These are phyloP conservation scores for Pelargonium cotyledonis DNA, from an alignment of 441 rosid genomes.

Conservation along the genomic window DNA sequence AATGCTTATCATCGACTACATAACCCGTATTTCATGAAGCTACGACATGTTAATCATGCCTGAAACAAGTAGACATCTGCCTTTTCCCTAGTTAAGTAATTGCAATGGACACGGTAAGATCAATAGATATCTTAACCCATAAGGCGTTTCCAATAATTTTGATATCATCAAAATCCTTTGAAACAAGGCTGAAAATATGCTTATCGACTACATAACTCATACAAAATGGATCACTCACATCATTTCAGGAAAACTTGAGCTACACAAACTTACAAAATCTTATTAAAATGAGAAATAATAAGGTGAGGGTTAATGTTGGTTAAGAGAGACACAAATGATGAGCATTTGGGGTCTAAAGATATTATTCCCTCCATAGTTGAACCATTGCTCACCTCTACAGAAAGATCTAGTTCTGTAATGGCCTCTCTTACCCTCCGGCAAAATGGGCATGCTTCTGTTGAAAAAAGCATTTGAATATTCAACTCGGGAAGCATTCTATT, in stretches of 20 bases:
- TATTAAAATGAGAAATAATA: neutral
- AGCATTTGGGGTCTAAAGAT: neutral
- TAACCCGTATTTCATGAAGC: neutral
- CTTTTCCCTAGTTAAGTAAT: too few relatives aligned
- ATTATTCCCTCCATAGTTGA: neutral
- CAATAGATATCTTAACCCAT: too few relatives aligned
- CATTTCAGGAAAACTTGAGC: neutral
- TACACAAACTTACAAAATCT: too few relatives aligned
- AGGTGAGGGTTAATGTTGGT: neutral
- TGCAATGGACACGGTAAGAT: too few relatives aligned
- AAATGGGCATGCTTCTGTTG: constrained; percentile 80
- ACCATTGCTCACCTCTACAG: constrained; percentile 45
- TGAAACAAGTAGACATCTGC: too few relatives aligned
- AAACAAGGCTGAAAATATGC: neutral
- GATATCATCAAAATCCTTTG: neutral
- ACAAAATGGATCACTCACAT: neutral
- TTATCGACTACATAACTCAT: neutral
- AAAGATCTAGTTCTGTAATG: constrained; percentile 77
- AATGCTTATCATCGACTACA: too few relatives aligned
- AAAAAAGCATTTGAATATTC: constrained; percentile 16
- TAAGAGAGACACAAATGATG: neutral
- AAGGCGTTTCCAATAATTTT: too few relatives aligned
- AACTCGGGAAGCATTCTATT: constrained; percentile 10
- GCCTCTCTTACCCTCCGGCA: constrained; percentile 85
- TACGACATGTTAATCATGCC: neutral